Evolutionary conservation across 225 moss, liverwort and hornwort species (phyloP).

Genomic region (Marchantia polymorpha): DNA sequence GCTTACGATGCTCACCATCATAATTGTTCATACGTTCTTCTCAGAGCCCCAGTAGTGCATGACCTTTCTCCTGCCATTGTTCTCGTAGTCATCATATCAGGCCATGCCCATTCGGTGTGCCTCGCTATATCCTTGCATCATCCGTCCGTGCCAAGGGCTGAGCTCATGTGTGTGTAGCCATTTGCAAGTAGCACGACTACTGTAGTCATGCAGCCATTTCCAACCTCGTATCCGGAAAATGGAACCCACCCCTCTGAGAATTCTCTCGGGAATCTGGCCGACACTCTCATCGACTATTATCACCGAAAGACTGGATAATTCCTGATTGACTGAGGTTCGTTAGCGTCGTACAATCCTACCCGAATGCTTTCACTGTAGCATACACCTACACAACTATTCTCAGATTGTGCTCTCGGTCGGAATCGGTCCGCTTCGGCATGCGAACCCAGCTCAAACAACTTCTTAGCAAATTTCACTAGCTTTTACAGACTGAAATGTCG

Average conservation of each 20-base stretch:
- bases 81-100: not conserved
- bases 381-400: not conserved
- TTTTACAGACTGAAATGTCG: not conserved
- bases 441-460: not conserved
- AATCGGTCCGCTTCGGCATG: not conserved
- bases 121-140: not conserved
- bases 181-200: conserved; percentile 3
- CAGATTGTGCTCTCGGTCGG: conserved; percentile 10
- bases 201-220: not conserved
- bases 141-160: not conserved
- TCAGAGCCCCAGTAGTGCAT: not conserved
- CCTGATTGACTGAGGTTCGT: conserved; percentile 1
- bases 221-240: not conserved
- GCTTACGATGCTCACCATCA: not conserved
- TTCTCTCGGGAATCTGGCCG: conserved; percentile 7
- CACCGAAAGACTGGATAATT: not conserved
- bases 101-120: not conserved
- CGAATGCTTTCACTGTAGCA: conserved; percentile 15
- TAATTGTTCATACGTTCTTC: not conserved
- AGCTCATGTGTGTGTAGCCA: not conserved
- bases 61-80: not conserved
- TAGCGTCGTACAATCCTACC: conserved; percentile 11
- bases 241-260: not conserved
- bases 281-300: not conserved
- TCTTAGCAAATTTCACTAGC: not conserved